phyloP scores from a whole-genome alignment of 78 protist species.

The Protostelium mycophagum region DNA sequence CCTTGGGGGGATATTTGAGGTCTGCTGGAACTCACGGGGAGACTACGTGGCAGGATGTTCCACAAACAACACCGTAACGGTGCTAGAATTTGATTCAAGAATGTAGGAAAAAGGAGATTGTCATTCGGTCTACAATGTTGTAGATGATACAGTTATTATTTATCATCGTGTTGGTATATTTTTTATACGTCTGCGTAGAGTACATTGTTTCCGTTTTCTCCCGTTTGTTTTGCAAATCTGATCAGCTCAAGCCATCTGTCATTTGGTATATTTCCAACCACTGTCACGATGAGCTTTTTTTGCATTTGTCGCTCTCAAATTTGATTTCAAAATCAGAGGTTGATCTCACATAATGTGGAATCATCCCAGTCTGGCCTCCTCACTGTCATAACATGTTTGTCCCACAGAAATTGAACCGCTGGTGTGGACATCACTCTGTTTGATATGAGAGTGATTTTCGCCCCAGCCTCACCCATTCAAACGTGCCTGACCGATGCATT shows the following conservation, averaged over 20 bases:
- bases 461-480: neutral
- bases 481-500: neutral
- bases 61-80: slow-evolving; percentile 49
- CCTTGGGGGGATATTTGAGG: slow-evolving; percentile 83
- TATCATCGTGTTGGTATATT: no score
- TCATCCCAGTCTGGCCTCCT: neutral
- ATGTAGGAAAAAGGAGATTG: no score
- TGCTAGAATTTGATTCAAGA: slow-evolving; percentile 27
- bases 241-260: neutral
- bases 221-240: neutral
- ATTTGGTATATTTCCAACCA: neutral
- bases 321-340: neutral
- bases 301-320: no score
- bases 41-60: slow-evolving; percentile 51
- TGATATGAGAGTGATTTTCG: neutral
- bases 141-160: no score
- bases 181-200: neutral
- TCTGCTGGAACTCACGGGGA: slow-evolving; percentile 76
- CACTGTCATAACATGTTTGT: neutral
- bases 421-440: neutral
- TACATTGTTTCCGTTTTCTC: neutral
- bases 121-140: no score
- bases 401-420: neutral
- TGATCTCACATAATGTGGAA: neutral
- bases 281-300: neutral